A percentile compares a stretch with the other conserved stretches of the same genome.
Conservation (phyloP, 2,329 filamentous ascomycete species). For the Colletotrichum horii region DNA sequence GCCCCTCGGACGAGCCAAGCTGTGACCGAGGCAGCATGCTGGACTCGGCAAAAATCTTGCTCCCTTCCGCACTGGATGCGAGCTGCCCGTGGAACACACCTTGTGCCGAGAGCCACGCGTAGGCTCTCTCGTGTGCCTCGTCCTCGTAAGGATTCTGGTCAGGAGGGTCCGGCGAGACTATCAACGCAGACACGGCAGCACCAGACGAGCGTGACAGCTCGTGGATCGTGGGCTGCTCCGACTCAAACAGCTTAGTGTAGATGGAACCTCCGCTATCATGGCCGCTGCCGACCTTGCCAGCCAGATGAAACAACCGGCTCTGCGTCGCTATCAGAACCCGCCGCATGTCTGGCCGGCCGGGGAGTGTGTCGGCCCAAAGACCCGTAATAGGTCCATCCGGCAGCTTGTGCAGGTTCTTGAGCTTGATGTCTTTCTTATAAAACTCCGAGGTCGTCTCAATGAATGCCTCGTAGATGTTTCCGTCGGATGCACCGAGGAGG, state of each 20-base stretch:
- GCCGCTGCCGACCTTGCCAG: slow-evolving; percentile 75
- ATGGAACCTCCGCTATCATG: slow-evolving; percentile 85
- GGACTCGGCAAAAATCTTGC: slow-evolving; percentile 77
- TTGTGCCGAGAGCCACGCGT: slow-evolving; percentile 89
- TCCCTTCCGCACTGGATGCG: slow-evolving; percentile 68
- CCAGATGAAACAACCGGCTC: slow-evolving; percentile 78
- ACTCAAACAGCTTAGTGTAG: slow-evolving; percentile 87
- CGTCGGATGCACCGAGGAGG: slow-evolving; percentile 87
- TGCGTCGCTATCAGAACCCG: slow-evolving; percentile 83
- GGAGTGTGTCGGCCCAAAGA: slow-evolving; percentile 79
- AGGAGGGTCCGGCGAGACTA: slow-evolving; percentile 76
- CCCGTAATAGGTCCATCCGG: slow-evolving; percentile 85
- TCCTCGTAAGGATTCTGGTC: slow-evolving; percentile 61
- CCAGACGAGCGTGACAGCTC: slow-evolving; percentile 68
- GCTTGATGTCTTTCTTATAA: slow-evolving; percentile 90
- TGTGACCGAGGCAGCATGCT: slow-evolving; percentile 78
- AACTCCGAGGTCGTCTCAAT: slow-evolving; percentile 95
- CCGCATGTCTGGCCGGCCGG: slow-evolving; percentile 71
- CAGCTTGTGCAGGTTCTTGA: slow-evolving; percentile 82
- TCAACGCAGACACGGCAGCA: slow-evolving; percentile 69
- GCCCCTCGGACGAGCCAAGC: slow-evolving; percentile 43
- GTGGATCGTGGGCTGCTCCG: slow-evolving; percentile 79
- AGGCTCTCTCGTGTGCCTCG: slow-evolving; percentile 70
- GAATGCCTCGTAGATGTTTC: slow-evolving; percentile 92
- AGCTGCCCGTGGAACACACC: slow-evolving; percentile 90